Evolutionary conservation across 495 filamentous ascomycete genomes (phyloP), one percentile per base, ranked within the genome.

Genomic region (Penicillium odoratum): DNA sequence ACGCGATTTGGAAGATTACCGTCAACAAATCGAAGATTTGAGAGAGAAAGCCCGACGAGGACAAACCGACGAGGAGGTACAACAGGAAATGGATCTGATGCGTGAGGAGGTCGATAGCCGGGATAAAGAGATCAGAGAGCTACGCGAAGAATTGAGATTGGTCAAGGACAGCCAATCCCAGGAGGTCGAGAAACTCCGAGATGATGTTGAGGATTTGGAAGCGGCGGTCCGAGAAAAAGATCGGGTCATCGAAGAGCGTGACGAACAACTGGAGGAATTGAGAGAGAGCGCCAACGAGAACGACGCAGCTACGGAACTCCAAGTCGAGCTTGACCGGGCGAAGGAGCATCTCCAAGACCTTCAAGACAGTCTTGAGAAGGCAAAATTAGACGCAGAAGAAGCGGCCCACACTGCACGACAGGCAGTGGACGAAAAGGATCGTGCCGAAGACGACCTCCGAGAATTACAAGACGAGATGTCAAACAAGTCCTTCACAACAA

Each of bases 381-480:
- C 78, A 1, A 72, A 69, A 42, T 76, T 79, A 1, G 80, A 84
- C 3, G 76, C 84, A 7, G 71, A 76, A 44, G 83, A 89, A 61
- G 80, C 84, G 21, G 76, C 83, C 51, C 78, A 84, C 2, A 81
- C 87, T 51, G 72, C 86, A 10, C 77, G 89, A 49, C 75, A 82
- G 31, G 87, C 88, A n/a, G 54, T 83, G n/a, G 69, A 80, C 21
- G 81, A 86, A 48, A 89, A 88, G 47, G 64, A 72, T 7, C 69
- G 74, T 26, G 74, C 74, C 0, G 79, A 83, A 55, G 69, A 76
- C 16, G 74, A 85, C 48, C 68, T 82, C 25, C 72, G 75, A 44
- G 76, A 92, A 67, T 70, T 94, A 18, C 87, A 87, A 49, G 86
- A 90, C 46, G 89, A 93, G 61, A 84, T 92, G 78, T 79, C 86